Conservation (phyloP, 1,284 basidiomycete genomes). For the Albatrellus sp. region DNA sequence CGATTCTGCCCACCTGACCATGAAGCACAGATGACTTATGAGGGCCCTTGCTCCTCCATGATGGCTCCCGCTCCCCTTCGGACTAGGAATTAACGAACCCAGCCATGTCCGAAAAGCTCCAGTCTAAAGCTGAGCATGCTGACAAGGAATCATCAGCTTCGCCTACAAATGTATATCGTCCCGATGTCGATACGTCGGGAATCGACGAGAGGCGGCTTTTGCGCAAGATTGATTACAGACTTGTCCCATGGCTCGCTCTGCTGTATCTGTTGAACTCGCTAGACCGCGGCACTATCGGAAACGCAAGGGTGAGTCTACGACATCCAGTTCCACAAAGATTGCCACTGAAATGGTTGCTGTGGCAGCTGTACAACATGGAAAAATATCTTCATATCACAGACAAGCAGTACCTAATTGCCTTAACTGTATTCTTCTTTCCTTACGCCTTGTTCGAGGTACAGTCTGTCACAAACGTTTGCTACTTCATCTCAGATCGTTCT, state of each 20-base stretch:
- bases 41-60: background rate
- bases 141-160: background rate
- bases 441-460: conserved; percentile 49
- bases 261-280: conserved; percentile 66
- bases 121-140: background rate
- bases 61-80: background rate
- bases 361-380: conserved; percentile 45
- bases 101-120: background rate
- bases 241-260: conserved; percentile 60
- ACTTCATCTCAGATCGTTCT: background rate
- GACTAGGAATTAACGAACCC: too few relatives aligned
- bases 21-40: too few relatives aligned
- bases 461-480: conserved; percentile 1
- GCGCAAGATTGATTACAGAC: conserved; percentile 50
- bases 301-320: conserved; percentile 43
- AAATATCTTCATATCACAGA: conserved; percentile 42
- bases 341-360: background rate
- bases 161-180: conserved; percentile 27
- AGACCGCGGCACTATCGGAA: conserved; percentile 75
- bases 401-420: conserved; percentile 48
- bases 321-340: background rate
- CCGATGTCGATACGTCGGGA: conserved; percentile 37
- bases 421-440: conserved; percentile 57
- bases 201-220: conserved; percentile 53
- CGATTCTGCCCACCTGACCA: too few relatives aligned